Evolutionary conservation across 1,284 basidiomycete species (phyloP).

Genomic region (Clitocybe nebularis): DNA sequence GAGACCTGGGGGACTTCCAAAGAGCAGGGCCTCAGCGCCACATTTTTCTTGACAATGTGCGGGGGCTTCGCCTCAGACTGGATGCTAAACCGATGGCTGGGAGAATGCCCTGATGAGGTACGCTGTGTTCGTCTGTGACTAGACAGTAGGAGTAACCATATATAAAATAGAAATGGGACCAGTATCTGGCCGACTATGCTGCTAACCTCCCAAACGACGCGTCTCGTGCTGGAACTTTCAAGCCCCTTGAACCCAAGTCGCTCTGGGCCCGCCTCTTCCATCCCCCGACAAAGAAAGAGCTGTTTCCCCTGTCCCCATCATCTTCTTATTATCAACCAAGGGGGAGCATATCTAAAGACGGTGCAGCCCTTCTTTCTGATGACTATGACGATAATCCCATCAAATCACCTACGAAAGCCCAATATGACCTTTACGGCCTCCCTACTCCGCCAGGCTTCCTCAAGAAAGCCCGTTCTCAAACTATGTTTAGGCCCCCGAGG

Average conservation of each 20-base stretch:
- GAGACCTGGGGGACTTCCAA: constrained; percentile 46
- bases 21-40: constrained; percentile 57
- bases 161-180: constrained; percentile 58
- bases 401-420: background rate
- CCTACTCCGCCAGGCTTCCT: constrained; percentile 16
- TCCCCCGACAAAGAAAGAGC: constrained; percentile 13
- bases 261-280: constrained; percentile 49
- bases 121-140: constrained; percentile 11
- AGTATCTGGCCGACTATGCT: constrained; percentile 57
- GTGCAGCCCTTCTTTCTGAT: constrained; percentile 8
- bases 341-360: constrained; percentile 14
- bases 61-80: constrained; percentile 49
- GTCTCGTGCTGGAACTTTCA: constrained; percentile 43
- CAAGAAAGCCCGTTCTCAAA: constrained; percentile 26
- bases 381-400: constrained; percentile 10
- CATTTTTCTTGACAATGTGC: constrained; percentile 49
- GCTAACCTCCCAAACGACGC: constrained; percentile 41
- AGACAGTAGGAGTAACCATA: constrained; percentile 5
- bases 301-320: constrained; percentile 18
- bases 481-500: constrained; percentile 17
- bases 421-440: constrained; percentile 9
- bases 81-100: constrained; percentile 49
- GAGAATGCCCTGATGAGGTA: constrained; percentile 68
- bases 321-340: constrained; percentile 1
- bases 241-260: constrained; percentile 36